Conservation (phyloP, 2,329 filamentous ascomycete genomes). For the Fusarium sp. region DNA sequence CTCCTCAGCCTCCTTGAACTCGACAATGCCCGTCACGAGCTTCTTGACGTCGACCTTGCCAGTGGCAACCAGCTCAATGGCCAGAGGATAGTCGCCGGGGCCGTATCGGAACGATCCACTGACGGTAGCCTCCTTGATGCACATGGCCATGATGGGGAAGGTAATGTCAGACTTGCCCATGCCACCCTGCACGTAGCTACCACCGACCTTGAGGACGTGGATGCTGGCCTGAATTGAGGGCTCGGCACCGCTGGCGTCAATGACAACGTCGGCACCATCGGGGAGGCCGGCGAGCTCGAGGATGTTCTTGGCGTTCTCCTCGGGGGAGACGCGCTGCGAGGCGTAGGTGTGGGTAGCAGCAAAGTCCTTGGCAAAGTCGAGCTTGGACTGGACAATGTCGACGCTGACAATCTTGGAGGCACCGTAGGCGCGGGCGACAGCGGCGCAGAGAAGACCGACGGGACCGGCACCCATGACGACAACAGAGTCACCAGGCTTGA, state of each 20-base stretch:
- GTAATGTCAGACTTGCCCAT: slow-evolving; percentile 91
- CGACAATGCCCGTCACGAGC: slow-evolving; percentile 81
- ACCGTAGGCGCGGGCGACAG: slow-evolving; percentile 87
- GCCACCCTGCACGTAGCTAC: slow-evolving; percentile 85
- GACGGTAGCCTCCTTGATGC: slow-evolving; percentile 87
- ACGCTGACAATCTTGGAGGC: slow-evolving; percentile 86
- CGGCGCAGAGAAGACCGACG: slow-evolving; percentile 87
- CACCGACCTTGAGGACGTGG: slow-evolving; percentile 77
- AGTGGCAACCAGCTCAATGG: slow-evolving; percentile 78
- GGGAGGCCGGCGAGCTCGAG: slow-evolving; percentile 72
- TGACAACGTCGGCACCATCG: slow-evolving; percentile 78
- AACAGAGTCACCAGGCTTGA: slow-evolving; percentile 80
- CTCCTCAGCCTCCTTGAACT: slow-evolving; percentile 84
- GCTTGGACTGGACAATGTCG: slow-evolving; percentile 83
- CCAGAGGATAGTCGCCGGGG: slow-evolving; percentile 86
- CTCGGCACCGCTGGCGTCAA: slow-evolving; percentile 85
- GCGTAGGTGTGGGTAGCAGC: slow-evolving; percentile 78
- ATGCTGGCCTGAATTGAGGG: slow-evolving; percentile 81
- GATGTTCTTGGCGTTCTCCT: slow-evolving; percentile 80
- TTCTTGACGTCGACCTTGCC: slow-evolving; percentile 85
- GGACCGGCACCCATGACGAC: slow-evolving; percentile 90
- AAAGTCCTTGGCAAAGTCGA: slow-evolving; percentile 82
- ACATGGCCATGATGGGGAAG: slow-evolving; percentile 92
- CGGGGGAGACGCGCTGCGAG: slow-evolving; percentile 70
- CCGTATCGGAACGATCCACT: slow-evolving; percentile 93